Conservation (phyloP, 352 stramenopile genomes). For the Globisporangium takayamanum region DNA sequence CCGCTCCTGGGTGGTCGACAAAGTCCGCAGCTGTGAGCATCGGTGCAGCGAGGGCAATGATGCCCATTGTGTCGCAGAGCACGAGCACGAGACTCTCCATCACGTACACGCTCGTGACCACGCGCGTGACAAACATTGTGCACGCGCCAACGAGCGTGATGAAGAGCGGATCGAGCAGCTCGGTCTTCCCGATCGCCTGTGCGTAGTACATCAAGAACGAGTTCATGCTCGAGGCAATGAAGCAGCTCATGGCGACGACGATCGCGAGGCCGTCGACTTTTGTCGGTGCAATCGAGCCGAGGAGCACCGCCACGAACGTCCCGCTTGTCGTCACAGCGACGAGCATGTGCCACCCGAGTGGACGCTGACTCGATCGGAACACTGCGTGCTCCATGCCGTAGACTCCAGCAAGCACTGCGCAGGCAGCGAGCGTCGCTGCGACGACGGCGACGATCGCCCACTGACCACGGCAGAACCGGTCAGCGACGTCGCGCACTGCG, state of each 20-base stretch:
- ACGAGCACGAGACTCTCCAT: conserved; percentile 40
- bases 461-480: conserved; percentile 20
- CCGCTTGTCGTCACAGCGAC: conserved; percentile 22
- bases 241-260: conserved; percentile 35
- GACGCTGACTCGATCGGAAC: conserved; percentile 14
- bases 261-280: conserved; percentile 33
- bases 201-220: conserved; percentile 39
- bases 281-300: conserved; percentile 29
- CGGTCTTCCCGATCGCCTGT: conserved; percentile 19
- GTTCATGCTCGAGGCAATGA: conserved; percentile 43
- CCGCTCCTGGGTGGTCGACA: conserved; percentile 29
- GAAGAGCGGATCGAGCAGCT: conserved; percentile 41
- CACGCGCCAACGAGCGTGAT: conserved; percentile 35
- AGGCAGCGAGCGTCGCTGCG: neutral
- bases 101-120: conserved; percentile 45
- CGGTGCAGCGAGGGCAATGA: conserved; percentile 22
- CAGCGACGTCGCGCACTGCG: conserved; percentile 21
- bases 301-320: conserved; percentile 24
- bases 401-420: conserved; percentile 13
- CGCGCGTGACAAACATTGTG: conserved; percentile 33
- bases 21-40: conserved; percentile 38
- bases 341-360: conserved; percentile 30
- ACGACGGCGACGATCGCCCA: conserved; percentile 25
- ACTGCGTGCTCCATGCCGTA: conserved; percentile 25
- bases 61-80: conserved; percentile 30